Base-by-base conservation (phyloP, 2,329 filamentous ascomycete genomes). In the Neofusicoccum laricinum region DNA sequence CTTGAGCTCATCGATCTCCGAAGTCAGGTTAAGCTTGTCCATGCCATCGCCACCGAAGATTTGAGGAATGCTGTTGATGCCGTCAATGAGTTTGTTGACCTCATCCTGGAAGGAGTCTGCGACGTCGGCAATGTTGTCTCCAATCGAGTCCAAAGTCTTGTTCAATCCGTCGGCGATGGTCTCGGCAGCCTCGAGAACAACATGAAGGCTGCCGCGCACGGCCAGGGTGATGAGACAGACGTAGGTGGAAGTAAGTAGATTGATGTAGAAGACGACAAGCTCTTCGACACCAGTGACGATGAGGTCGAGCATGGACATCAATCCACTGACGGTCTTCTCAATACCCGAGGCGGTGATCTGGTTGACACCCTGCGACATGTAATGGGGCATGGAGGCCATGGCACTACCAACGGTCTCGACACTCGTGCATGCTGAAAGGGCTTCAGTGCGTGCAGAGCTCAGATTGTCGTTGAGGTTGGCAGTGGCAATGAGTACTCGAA, bases 321-420 rank as follows among this genome's bases (percentile, higher is more conserved):
- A 85, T 55, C 87, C 94, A 67, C 88, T 85, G 68, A 98, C 88
- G 8, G 92, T 88, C 70, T 89, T 88, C 70, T 93, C 91, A 69
- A 98, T 89, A 64, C 91, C 89, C 53, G 84, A 84, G 36, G 92
- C 91, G 7, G 92, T 90, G 69, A 98, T 80, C 65, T 92, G 86
- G 78, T 99, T 99, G 74, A 97, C 89, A 63, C 95, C 95, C 59
- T 85, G 82, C 1, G 93, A 91, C 75, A 98, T 88, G 79, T 97
- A 98, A 78, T 97, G 90, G 64, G 95, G 95, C 93, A 98, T 97
- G 41, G 95, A 98, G 43, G 94, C 95, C 92, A 99, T 94, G 66
- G 92, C 86, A 75, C 93, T 97, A 67, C 94, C 95, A 70, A 96
- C 87, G 69, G 92, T 92, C 80, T 99, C 94, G 53, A 98, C 94